Evolutionary conservation across 2,329 filamentous ascomycete species (phyloP).

Genomic region (Talaromyces verruculosus): DNA sequence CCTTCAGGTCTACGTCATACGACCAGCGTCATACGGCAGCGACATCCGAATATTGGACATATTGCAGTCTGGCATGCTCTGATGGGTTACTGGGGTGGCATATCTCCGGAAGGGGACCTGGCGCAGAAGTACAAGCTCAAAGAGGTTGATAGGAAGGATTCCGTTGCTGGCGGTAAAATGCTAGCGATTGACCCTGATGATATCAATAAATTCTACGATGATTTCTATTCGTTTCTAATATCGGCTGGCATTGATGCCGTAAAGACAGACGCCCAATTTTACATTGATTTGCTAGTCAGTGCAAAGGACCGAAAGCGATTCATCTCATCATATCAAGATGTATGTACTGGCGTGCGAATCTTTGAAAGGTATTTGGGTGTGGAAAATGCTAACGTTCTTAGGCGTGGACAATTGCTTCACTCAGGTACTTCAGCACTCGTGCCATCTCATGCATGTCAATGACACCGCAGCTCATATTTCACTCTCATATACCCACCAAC

Average conservation of each 20-base stretch:
- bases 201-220: constrained; percentile 74
- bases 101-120: constrained; percentile 72
- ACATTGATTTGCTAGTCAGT: constrained; percentile 71
- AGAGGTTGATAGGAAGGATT: constrained; percentile 55
- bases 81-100: constrained; percentile 84
- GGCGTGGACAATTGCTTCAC: constrained; percentile 72
- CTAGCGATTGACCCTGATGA: constrained; percentile 73
- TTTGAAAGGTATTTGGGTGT: background rate
- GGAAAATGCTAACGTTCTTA: background rate
- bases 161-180: constrained; percentile 63
- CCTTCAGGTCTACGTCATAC: constrained; percentile 74
- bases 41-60: constrained; percentile 72
- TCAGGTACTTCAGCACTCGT: constrained; percentile 74
- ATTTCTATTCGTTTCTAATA: constrained; percentile 83
- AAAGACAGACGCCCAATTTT: constrained; percentile 92
- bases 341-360: background rate
- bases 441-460: constrained; percentile 95
- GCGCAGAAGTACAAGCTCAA: constrained; percentile 75
- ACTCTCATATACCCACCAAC: constrained; percentile 75
- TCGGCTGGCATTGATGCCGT: constrained; percentile 77
- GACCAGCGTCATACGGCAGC: constrained; percentile 66
- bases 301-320: constrained; percentile 70
- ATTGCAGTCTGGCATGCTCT: constrained; percentile 95
- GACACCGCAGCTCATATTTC: constrained; percentile 80
- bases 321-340: constrained; percentile 75